Base-by-base conservation (phyloP, 768 basidiomycete species). In the Rhizopogon vinicolor region DNA sequence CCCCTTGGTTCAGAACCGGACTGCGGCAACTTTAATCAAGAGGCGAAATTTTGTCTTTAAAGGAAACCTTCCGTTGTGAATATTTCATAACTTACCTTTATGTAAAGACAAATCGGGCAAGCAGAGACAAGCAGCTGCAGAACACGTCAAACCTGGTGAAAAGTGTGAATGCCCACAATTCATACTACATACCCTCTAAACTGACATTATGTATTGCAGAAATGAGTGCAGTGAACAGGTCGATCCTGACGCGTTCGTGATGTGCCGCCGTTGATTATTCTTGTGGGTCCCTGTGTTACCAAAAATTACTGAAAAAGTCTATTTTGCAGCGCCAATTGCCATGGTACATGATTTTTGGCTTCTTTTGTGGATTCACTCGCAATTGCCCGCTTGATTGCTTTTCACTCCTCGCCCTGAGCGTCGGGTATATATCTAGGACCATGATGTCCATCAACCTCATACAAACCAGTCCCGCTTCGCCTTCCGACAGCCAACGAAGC, bases 391-490 rank as follows among this genome's bases (percentile, higher is more conserved):
- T 55, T 22, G 57, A 46, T 56, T 55, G 54, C 53, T 35, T 58
- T 33, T 40, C 29, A 7, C 25, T 45, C n/a, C 14, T 56, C 42
- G 44, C 33, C 37, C 10, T 41, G 29, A 25, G 29, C 25, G 12
- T 29, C 22, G 57, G 48, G 49, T 58, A 58, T 58, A 58, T 58
- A 58, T 50, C 54, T 33, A 41, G 43, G 35, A 19, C 41, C n/a
- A 22, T 33, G 42, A 40, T 41, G 19, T 16, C 31, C 35, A 44
- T 42, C 42, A 45, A 31, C 48, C 28, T 12, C 53, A 54, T 37
- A 57, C 12, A 53, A 40, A 37, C 42, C 14, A 50, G 41, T 25
- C 42, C 42, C 39, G 16, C 48, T 28, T 12, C 33, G 41, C 37
- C 48, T 44, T 51, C 46, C 14, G 2, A 48, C 2, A 48, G 13